Base-by-base conservation (phyloP, 202 grass and related monocot species). In the Carex sylvatica region DNA sequence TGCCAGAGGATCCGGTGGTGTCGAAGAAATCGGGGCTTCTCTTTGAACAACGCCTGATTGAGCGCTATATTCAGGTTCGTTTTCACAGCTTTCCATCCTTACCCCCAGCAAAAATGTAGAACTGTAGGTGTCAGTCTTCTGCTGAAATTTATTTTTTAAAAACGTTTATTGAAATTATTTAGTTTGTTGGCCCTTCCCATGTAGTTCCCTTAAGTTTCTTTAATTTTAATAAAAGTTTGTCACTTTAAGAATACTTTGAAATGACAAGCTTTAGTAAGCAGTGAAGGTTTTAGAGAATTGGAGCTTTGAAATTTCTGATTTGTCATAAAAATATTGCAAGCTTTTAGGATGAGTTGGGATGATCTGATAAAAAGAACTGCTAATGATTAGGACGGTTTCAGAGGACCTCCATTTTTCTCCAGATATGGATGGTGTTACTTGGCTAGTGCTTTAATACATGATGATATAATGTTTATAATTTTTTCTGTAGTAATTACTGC, bases 11-110 rank as follows among this genome's bases (percentile, higher is more conserved):
- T 82, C 96, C 96, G 33, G 93, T 99, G 36, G 87, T 99, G 23
- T 96, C 91, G 13, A 99, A 96, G 91, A 99, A 95, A 85, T 99
- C 96, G 4, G 96, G 96, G 4, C 93, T 88, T 18, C 84, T 99
- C 68, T 99, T 89, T 81, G 96, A 99, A 86, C 86, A 93, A 67
- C 91, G 97, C 44, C 85, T 99, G 64, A 84, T 99, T 83, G 97
- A 99, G 83, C 89, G 91, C 65, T 91, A 92, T 81, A 85, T 96
- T 70, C 89, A 90, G 89, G 93, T 96, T 76, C 9, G 77, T 61
- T 18, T 54, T 68, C 26, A 22, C 74, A 3, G 38, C 51, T 33
- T 59, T 74, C 78, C 49, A 75, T 87, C 69, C 76, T 22, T 11
- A 38, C 0, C 1, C 26, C 9, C 1, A 54, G 9, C 67, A 54